Percentiles rank a stretch among this genome's conserved stretches.
Conservation (phyloP, 176 grass and related monocot genomes). For the Triticum turgidum region DNA sequence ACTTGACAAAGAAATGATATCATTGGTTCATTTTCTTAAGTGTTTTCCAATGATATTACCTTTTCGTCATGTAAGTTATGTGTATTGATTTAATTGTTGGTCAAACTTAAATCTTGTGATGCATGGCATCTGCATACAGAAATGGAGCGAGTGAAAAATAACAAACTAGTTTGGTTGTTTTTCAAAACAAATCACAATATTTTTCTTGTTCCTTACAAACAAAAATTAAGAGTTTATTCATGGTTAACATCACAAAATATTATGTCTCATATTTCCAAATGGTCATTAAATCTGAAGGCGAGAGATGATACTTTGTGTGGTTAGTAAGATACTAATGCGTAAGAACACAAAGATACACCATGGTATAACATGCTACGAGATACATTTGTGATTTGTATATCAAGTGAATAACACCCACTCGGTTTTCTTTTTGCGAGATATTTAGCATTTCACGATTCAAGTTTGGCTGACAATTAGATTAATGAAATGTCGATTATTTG, state of each 20-base stretch:
- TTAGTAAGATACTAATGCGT: not conserved
- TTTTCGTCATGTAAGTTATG: not conserved
- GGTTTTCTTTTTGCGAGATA: not conserved
- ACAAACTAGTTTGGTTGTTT: not conserved
- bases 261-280: not conserved
- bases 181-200: no score
- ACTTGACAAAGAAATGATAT: not conserved
- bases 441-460: constrained; percentile 7
- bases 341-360: not conserved
- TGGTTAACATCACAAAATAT: not conserved
- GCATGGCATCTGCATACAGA: not conserved
- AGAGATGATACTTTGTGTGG: not conserved
- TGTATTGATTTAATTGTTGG: not conserved
- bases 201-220: no score
- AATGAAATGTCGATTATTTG: constrained; percentile 4
- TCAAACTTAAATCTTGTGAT: constrained; percentile 12
- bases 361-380: not conserved
- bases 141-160: not conserved
- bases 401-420: not conserved
- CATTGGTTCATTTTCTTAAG: not conserved
- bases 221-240: not conserved
- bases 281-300: not conserved
- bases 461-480: constrained; percentile 1
- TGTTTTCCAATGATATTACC: not conserved
- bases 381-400: not conserved